A percentile compares a stretch with the other conserved stretches of the same genome.
phyloP scores from a whole-genome alignment of 495 filamentous ascomycete species.

The Hypoxylon rickii region DNA sequence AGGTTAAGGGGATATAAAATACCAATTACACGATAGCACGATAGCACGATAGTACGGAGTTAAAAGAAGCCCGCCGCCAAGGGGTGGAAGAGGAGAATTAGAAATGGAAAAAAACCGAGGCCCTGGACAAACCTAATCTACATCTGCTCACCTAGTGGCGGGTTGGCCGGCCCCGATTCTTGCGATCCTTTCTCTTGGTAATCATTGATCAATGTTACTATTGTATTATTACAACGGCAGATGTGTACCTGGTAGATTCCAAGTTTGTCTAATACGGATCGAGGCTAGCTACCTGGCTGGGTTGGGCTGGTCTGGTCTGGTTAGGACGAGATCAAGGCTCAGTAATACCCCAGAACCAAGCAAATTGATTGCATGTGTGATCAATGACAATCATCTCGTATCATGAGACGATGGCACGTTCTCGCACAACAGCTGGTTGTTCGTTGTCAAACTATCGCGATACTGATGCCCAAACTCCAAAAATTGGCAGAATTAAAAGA shows the following conservation, averaged over 20 bases:
- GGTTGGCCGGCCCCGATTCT: conserved; percentile 22
- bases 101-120: conserved; percentile 18
- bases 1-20: not conserved
- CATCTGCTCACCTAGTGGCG: conserved; percentile 1
- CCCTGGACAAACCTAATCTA: conserved; percentile 27
- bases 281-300: conserved; percentile 14
- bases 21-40: too few relatives aligned
- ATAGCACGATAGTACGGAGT: conserved; percentile 25
- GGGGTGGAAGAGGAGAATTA: not conserved
- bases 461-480: conserved; percentile 1
- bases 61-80: conserved; percentile 10
- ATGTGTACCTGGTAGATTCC: too few relatives aligned
- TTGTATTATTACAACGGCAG: not conserved
- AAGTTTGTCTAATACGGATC: conserved; percentile 20
- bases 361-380: not conserved
- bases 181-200: conserved; percentile 30
- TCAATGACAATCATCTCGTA: conserved; percentile 13
- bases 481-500: not conserved
- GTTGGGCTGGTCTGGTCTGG: too few relatives aligned
- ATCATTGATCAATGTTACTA: not conserved
- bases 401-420: conserved; percentile 33
- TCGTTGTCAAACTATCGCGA: too few relatives aligned
- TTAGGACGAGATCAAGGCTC: conserved; percentile 20
- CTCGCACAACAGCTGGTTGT: conserved; percentile 4
- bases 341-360: not conserved